Evolutionary conservation across 441 rosid genomes (phyloP), one percentile per base, ranked within the genome.

Genomic region (Populus trichocarpa): DNA sequence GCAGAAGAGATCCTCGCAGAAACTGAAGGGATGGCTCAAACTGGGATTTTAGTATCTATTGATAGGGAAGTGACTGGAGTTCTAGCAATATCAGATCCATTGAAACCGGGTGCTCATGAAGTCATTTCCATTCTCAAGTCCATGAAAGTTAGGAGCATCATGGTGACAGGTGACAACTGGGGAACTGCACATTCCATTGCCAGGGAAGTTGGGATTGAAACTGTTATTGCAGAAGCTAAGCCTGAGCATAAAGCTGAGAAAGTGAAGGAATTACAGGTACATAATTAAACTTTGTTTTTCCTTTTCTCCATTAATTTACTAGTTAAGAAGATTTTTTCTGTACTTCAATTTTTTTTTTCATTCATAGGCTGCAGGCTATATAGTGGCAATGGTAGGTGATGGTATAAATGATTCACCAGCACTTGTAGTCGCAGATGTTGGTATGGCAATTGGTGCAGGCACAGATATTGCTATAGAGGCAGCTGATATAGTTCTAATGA

Each of bases 111-210:
- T 14, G 94, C 96, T 32, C 80, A n/a, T 7, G 95, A 89, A 84
- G 95, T 91, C 81, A 89, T 93, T 74, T 86, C 97, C 18, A 88
- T 93, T 80, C 92, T 95, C 30, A 90, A 88, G 80, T 90, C 96
- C 10, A 89, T 95, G 98, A 83, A 87, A 23, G 89, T 95, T 67
- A 78, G 69, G 80, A 95, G 95, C 87, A 89, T 95, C 74, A 87
- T 93, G 93, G 97, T 91, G 42, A 95, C 98, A 1, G 99, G 98
- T 81, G 99, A 95, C 72, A 95, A 95, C 71, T 90, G 95, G 99
- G 97, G 98, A 75, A 95, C 99, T 57, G 98, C 99, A 22, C 89
- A 86, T 75, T 90, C 98, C 71, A 89, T 95, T 77, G 94, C 97
- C 68, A 78, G 77, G 76, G 93, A 93, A 82, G 91, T 93, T 0